These are phyloP conservation scores for Penicillium paxilli DNA, from an alignment of 495 filamentous ascomycete genomes.

Conservation along the genomic window DNA sequence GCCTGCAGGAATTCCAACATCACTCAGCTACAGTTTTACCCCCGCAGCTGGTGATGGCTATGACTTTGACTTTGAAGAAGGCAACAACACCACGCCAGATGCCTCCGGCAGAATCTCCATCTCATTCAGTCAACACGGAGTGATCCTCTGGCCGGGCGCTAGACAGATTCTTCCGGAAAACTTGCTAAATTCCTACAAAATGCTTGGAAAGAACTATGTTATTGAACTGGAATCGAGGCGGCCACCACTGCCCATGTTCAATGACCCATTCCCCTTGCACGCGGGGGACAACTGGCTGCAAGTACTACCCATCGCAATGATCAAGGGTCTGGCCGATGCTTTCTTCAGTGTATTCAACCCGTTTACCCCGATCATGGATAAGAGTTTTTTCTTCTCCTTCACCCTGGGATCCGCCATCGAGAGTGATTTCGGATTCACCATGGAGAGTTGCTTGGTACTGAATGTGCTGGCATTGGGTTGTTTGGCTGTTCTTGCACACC, in stretches of 20 bases:
- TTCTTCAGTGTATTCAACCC: conserved; percentile 48
- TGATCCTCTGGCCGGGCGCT: conserved; percentile 48
- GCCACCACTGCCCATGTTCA: conserved; percentile 42
- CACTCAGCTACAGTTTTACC: conserved; percentile 26
- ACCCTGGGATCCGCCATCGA: conserved; percentile 46
- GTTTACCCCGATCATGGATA: conserved; percentile 50
- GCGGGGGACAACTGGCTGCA: conserved; percentile 44
- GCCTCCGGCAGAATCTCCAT: conserved; percentile 40
- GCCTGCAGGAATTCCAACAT: conserved; percentile 5
- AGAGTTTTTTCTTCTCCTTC: conserved; percentile 45
- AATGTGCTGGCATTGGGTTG: conserved; percentile 48
- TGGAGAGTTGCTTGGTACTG: conserved; percentile 47
- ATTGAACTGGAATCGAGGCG: conserved; percentile 45
- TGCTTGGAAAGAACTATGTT: conserved; percentile 47
- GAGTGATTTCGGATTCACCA: conserved; percentile 42
- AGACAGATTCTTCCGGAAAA: conserved; percentile 35
- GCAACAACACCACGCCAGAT: conserved; percentile 26
- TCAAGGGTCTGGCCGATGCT: conserved; percentile 44
- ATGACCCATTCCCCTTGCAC: conserved; percentile 37
- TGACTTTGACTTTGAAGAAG: conserved; percentile 38
- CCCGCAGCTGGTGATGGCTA: conserved; percentile 29
- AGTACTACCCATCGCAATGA: conserved; percentile 38
- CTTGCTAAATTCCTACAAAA: conserved; percentile 36
- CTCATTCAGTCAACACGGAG: conserved; percentile 51
- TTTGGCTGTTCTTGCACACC: conserved; percentile 42